These are phyloP conservation scores for Candida nonsorbophila DNA, from an alignment of 805 yeast species.

Conservation along the genomic window DNA sequence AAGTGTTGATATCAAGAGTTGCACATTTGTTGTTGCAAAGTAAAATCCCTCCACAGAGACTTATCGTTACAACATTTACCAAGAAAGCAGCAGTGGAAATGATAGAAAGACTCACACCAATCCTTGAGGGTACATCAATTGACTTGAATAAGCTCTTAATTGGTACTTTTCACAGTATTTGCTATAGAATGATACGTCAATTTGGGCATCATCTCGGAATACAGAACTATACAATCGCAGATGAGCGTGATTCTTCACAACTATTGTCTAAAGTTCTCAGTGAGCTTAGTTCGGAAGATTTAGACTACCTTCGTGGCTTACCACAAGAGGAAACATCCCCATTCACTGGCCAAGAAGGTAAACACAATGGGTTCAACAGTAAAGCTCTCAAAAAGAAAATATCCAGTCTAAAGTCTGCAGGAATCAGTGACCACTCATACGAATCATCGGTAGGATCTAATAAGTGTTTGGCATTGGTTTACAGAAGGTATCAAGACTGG, in stretches of 20 bases:
- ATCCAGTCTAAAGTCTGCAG: constrained; percentile 54
- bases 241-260: constrained; percentile 54
- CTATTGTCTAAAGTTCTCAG: constrained; percentile 39
- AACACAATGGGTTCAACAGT: constrained; percentile 31
- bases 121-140: constrained; percentile 31
- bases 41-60: constrained; percentile 50
- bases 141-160: constrained; percentile 47
- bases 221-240: constrained; percentile 49
- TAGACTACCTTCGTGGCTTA: constrained; percentile 8
- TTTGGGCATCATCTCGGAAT: constrained; percentile 51
- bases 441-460: constrained; percentile 6
- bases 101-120: constrained; percentile 48
- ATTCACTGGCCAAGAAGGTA: constrained; percentile 10
- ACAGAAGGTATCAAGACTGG: constrained; percentile 46
- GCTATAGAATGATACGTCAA: constrained; percentile 52
- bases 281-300: constrained; percentile 14
- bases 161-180: constrained; percentile 90
- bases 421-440: constrained; percentile 39
- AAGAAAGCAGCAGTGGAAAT: constrained; percentile 89
- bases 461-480: constrained; percentile 27
- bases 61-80: constrained; percentile 89
- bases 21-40: constrained; percentile 56
- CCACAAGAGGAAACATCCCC: constrained; percentile 9
- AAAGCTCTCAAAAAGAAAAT: constrained; percentile 40
- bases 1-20: constrained; percentile 74